These are phyloP conservation scores for Sphaerostilbella broomeana DNA, from an alignment of 2,329 filamentous ascomycete species.

Conservation along the genomic window DNA sequence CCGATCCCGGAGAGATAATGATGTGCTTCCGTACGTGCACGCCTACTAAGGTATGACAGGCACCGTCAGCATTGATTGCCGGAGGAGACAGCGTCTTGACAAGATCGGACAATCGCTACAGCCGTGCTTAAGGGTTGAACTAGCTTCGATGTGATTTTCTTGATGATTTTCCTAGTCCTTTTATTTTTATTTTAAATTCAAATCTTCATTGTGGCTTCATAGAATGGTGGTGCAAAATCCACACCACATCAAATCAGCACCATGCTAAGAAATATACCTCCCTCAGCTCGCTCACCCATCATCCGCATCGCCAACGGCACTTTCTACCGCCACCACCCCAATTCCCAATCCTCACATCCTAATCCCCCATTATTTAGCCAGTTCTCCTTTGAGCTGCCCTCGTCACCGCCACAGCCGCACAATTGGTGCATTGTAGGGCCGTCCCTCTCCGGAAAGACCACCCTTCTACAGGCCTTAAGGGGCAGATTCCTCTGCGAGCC, in stretches of 20 bases:
- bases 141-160: no score
- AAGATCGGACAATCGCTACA: no score
- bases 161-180: no score
- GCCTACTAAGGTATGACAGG: no score
- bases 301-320: constrained; percentile 71
- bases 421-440: constrained; percentile 84
- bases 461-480: constrained; percentile 70
- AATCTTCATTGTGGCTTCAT: neutral
- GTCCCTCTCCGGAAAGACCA: constrained; percentile 71
- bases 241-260: no score
- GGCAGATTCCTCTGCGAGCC: constrained; percentile 72
- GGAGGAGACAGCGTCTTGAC: no score
- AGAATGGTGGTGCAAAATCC: neutral
- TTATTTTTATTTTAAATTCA: no score
- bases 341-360: constrained; percentile 37
- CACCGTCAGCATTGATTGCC: no score
- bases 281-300: constrained; percentile 44
- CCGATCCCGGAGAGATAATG: no score
- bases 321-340: constrained; percentile 73
- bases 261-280: constrained; percentile 30
- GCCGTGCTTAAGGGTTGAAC: no score
- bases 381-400: constrained; percentile 64
- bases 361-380: constrained; percentile 70
- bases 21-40: no score
- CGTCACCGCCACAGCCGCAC: constrained; percentile 42